phyloP scores from a whole-genome alignment of 2,329 filamentous ascomycete species.

The Penicillium sp. region DNA sequence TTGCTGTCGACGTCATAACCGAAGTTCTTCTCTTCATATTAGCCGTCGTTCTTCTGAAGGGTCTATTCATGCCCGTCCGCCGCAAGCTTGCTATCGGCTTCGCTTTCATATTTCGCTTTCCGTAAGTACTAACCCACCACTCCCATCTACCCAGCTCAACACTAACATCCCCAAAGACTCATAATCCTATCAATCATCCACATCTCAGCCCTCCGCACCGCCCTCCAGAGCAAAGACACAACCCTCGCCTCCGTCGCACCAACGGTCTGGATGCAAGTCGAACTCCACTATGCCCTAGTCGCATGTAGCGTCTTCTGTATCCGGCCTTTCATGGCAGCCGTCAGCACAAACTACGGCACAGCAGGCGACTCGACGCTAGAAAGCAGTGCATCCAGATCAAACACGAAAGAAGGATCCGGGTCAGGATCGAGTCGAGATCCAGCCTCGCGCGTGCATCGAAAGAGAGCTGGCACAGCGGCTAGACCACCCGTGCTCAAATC shows the following conservation, averaged over 20 bases:
- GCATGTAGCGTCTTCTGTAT: conserved; percentile 42
- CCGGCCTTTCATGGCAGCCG: conserved; percentile 39
- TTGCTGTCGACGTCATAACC: conserved; percentile 37
- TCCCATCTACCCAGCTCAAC: too few relatives aligned
- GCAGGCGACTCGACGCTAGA: conserved; percentile 34
- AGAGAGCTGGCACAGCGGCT: background rate
- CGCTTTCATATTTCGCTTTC: conserved; percentile 39
- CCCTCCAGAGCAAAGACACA: conserved; percentile 35
- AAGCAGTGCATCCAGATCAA: conserved; percentile 23
- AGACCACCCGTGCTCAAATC: background rate
- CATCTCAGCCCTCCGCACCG: conserved; percentile 32
- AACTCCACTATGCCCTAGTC: conserved; percentile 39
- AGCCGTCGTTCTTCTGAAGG: conserved; percentile 31
- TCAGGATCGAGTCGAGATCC: conserved; percentile 7
- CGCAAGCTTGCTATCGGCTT: conserved; percentile 36
- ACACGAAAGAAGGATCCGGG: conserved; percentile 17
- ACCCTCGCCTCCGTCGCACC: conserved; percentile 36
- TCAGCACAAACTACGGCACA: conserved; percentile 40
- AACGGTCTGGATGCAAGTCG: conserved; percentile 39
- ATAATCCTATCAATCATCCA: conserved; percentile 41
- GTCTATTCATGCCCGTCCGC: conserved; percentile 35
- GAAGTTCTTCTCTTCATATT: conserved; percentile 36
- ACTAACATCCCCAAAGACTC: background rate
- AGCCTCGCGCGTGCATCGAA: conserved; percentile 1
- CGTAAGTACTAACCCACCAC: conserved; percentile 29